Conservation (phyloP, 192 early-diverging fungal genomes). For the Gigaspora rosea region DNA sequence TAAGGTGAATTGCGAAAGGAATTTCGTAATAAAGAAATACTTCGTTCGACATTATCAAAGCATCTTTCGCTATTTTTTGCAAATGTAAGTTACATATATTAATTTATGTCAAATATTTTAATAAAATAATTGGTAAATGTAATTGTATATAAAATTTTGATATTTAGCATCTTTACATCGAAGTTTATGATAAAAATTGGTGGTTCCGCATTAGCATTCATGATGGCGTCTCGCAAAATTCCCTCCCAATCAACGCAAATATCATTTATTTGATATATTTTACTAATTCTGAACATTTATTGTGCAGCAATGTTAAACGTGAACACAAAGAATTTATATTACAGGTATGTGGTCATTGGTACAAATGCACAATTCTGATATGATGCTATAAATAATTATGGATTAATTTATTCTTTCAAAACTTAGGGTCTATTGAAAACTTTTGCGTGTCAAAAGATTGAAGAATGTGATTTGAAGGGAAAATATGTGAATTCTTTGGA, state of each 20-base stretch:
- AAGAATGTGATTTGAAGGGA: slow-evolving; percentile 46
- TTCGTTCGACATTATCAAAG: slow-evolving; percentile 36
- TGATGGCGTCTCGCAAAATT: slow-evolving; percentile 43
- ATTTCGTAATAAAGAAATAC: slow-evolving; percentile 18
- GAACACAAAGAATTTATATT: slow-evolving; percentile 45
- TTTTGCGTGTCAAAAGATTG: slow-evolving; percentile 38
- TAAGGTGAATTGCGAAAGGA: background rate
- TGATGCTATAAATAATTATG: background rate
- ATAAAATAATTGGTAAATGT: background rate
- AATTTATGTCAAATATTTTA: background rate
- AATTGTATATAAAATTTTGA: background rate
- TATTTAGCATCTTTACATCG: slow-evolving; percentile 36
- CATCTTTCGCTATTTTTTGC: slow-evolving; percentile 40
- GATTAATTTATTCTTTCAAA: background rate
- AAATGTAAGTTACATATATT: slow-evolving; percentile 32
- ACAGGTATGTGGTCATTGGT: slow-evolving; percentile 34
- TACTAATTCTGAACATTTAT: slow-evolving; percentile 44
- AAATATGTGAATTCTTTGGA: slow-evolving; percentile 42
- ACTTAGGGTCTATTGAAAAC: slow-evolving; percentile 39
- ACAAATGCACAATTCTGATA: too few species aligned
- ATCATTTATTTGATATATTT: slow-evolving; percentile 49
- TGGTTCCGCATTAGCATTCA: slow-evolving; percentile 52
- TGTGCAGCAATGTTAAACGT: slow-evolving; percentile 38
- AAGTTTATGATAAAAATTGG: slow-evolving; percentile 34
- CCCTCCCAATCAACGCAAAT: slow-evolving; percentile 36